Evolutionary conservation across 768 basidiomycete genomes (phyloP).

Genomic region (Agaricus sinodeliciosus): DNA sequence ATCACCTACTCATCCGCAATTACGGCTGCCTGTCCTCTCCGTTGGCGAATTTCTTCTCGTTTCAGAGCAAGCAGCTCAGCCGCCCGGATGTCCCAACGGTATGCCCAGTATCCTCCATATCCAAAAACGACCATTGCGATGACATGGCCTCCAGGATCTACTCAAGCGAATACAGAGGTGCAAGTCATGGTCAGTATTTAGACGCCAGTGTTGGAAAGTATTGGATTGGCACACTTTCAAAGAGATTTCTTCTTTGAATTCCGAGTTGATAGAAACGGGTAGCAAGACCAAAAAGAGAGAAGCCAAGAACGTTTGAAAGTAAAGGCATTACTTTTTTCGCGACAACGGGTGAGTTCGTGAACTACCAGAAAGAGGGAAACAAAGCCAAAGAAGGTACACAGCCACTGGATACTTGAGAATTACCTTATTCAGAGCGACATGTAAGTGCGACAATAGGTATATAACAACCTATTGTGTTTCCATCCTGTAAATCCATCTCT

Average conservation of each 20-base stretch:
- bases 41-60: slow-evolving; percentile 49
- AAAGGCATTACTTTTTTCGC: slow-evolving; percentile 46
- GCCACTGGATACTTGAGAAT: slow-evolving; percentile 24
- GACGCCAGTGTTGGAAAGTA: neutral
- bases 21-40: slow-evolving; percentile 30
- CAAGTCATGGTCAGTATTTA: neutral
- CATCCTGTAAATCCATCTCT: slow-evolving; percentile 6
- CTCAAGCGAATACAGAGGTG: slow-evolving; percentile 1
- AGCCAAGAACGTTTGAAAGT: slow-evolving; percentile 65
- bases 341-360: slow-evolving; percentile 11
- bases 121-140: slow-evolving; percentile 68
- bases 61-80: slow-evolving; percentile 57
- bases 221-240: slow-evolving; percentile 57
- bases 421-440: neutral
- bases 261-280: slow-evolving; percentile 83
- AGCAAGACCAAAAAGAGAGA: slow-evolving; percentile 77
- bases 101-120: slow-evolving; percentile 68
- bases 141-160: slow-evolving; percentile 70
- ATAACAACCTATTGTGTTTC: neutral
- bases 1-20: slow-evolving; percentile 19
- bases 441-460: neutral
- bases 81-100: slow-evolving; percentile 59
- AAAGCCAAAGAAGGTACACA: slow-evolving; percentile 27
- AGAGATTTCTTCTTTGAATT: slow-evolving; percentile 73
- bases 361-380: slow-evolving; percentile 13